phyloP scores from a whole-genome alignment of 139 green algal genomes.

The Coelastrella sp. region DNA sequence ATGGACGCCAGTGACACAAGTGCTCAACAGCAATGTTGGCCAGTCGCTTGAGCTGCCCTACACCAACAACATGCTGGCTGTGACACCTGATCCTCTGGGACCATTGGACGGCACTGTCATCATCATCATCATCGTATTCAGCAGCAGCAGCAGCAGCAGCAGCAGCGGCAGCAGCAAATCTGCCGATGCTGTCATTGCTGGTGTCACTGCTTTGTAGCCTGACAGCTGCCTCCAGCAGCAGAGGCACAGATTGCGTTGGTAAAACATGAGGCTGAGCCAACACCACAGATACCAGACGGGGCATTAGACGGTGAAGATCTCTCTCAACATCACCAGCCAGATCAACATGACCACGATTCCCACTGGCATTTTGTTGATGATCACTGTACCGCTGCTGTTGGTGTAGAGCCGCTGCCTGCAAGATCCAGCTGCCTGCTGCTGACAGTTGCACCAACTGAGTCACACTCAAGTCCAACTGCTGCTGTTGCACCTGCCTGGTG shows the following conservation, averaged over 20 bases:
- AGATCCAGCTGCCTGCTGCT: not conserved
- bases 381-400: too few relatives aligned
- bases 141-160: too few relatives aligned
- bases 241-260: slow-evolving; percentile 13
- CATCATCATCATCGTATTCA: not conserved
- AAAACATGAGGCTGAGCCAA: slow-evolving; percentile 11
- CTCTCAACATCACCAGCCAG: not conserved
- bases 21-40: slow-evolving; percentile 15
- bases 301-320: not conserved
- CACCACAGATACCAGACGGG: slow-evolving; percentile 5
- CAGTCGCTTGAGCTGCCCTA: slow-evolving; percentile 1
- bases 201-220: not conserved
- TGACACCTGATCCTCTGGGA: too few relatives aligned
- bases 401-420: not conserved
- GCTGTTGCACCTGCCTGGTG: not conserved
- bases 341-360: not conserved
- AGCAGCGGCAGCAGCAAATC: not conserved
- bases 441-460: slow-evolving; percentile 11
- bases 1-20: slow-evolving; percentile 30
- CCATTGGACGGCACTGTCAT: too few relatives aligned
- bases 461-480: not conserved
- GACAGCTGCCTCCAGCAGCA: slow-evolving; percentile 26
- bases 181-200: not conserved
- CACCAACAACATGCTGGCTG: too few relatives aligned
- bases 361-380: not conserved